A percentile compares a stretch with the other conserved stretches of the same genome.
phyloP scores from a whole-genome alignment of 2,329 filamentous ascomycete species.

The Aureobasidium sp. region DNA sequence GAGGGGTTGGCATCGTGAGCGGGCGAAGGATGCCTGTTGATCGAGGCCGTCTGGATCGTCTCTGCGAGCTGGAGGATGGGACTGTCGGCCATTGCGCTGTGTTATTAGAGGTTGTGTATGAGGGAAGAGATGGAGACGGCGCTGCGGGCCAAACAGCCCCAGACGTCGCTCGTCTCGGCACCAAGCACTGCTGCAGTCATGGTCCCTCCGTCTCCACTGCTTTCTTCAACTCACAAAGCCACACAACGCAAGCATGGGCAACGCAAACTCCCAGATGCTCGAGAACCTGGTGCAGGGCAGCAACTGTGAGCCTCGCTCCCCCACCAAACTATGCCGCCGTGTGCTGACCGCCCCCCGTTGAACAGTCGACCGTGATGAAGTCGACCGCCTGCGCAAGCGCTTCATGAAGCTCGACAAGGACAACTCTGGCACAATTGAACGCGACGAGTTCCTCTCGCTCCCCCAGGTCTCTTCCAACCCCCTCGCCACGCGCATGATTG shows the following conservation, averaged over 20 bases:
- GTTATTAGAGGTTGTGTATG: background rate
- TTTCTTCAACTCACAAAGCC: background rate
- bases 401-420: constrained; percentile 99
- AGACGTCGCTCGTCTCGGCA: background rate
- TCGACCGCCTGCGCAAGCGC: constrained; percentile 88
- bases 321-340: background rate
- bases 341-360: constrained; percentile 12
- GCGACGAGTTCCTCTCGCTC: constrained; percentile 93
- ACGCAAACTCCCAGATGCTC: constrained; percentile 62
- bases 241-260: constrained; percentile 36
- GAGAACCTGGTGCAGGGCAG: constrained; percentile 94
- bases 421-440: constrained; percentile 96
- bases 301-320: constrained; percentile 63
- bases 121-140: background rate
- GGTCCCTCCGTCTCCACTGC: background rate
- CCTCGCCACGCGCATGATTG: constrained; percentile 96
- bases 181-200: background rate
- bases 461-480: constrained; percentile 98
- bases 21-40: constrained; percentile 65
- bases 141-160: background rate
- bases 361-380: constrained; percentile 91
- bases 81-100: constrained; percentile 25
- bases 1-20: constrained; percentile 73
- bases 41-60: constrained; percentile 71
- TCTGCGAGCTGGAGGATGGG: constrained; percentile 56